Percentiles rank a stretch among this genome's conserved stretches.
Evolutionary conservation across 2,329 filamentous ascomycete genomes (phyloP).

Genomic region (Talaromyces sp.): DNA sequence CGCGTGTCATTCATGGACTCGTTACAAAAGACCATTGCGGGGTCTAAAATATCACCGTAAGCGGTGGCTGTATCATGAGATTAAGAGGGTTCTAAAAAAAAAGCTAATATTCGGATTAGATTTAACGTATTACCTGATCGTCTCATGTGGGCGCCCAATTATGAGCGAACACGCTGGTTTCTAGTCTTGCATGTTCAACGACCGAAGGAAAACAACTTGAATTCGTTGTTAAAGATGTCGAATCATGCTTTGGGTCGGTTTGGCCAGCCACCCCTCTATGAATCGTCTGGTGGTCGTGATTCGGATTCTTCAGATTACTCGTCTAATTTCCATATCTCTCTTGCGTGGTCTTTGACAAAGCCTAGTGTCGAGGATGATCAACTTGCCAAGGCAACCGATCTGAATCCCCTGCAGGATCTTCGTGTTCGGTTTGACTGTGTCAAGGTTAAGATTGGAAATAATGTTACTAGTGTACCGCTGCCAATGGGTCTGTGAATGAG

Average conservation of each 20-base stretch:
- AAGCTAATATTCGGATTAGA: conserved; percentile 32
- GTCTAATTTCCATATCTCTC: conserved; percentile 79
- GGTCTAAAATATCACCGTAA: conserved; percentile 50
- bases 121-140: conserved; percentile 51
- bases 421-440: conserved; percentile 61
- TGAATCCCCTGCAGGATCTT: conserved; percentile 44
- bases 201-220: conserved; percentile 58
- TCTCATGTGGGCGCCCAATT: conserved; percentile 68
- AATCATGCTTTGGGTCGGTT: conserved; percentile 65
- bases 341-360: conserved; percentile 75
- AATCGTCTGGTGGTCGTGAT: conserved; percentile 7
- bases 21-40: conserved; percentile 52
- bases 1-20: conserved; percentile 68
- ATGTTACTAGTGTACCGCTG: conserved; percentile 50
- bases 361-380: conserved; percentile 51
- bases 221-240: conserved; percentile 65
- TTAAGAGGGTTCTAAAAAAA: background rate
- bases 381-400: conserved; percentile 27
- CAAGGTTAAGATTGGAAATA: conserved; percentile 76
- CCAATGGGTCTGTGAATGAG: background rate
- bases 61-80: conserved; percentile 21
- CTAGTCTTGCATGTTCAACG: conserved; percentile 69
- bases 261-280: conserved; percentile 73
- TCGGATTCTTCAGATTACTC: conserved; percentile 46
- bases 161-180: conserved; percentile 74